phyloP scores from a whole-genome alignment of 345 rosid genomes.

The Salix brachista region DNA sequence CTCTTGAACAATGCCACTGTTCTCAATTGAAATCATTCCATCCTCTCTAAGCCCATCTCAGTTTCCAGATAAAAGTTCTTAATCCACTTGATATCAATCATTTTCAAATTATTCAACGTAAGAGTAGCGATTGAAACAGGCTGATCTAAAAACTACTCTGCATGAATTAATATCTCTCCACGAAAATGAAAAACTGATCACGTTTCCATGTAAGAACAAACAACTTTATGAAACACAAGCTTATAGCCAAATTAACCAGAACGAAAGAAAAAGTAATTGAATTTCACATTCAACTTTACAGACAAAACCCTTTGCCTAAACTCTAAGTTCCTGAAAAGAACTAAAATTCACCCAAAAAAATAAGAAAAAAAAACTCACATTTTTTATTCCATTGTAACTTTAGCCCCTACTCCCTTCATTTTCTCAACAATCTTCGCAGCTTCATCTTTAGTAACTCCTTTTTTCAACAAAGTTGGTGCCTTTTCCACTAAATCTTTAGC shows the following conservation, averaged over 20 bases:
- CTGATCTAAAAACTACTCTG: neutral
- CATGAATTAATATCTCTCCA: neutral
- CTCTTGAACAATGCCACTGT: too few species aligned
- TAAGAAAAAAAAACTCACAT: constrained; percentile 4
- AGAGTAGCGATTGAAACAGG: neutral
- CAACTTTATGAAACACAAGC: neutral
- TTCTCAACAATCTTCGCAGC: constrained; percentile 77
- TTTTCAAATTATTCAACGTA: neutral
- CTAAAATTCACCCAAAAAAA: neutral
- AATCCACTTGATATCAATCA: neutral
- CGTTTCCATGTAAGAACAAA: neutral
- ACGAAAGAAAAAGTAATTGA: neutral
- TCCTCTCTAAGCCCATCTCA: neutral
- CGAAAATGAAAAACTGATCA: neutral
- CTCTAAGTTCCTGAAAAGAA: neutral
- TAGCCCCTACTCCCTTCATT: constrained; percentile 83
- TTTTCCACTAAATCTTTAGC: constrained; percentile 98
- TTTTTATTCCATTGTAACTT: constrained; percentile 71
- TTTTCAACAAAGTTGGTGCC: constrained; percentile 74
- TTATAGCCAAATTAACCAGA: neutral
- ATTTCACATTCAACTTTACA: neutral
- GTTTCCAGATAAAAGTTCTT: neutral
- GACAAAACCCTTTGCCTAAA: neutral
- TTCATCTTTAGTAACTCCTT: constrained; percentile 86
- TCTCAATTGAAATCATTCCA: too few species aligned